Percentiles rank a stretch among this genome's conserved stretches.
phyloP scores from a whole-genome alignment of 345 rosid genomes.

The Linum trigynum region DNA sequence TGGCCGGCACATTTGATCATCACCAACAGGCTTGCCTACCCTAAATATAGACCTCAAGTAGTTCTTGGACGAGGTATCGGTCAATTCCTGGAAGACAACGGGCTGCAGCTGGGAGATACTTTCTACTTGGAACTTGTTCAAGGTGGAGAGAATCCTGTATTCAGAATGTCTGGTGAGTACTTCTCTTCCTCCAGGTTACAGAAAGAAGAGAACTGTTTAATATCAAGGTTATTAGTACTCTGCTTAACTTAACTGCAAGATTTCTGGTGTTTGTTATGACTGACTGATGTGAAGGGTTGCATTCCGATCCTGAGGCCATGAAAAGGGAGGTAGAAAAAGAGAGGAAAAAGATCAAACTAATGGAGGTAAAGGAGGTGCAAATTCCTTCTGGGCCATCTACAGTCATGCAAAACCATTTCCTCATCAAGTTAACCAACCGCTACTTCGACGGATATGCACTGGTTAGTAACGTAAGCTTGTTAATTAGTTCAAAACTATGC shows the following conservation, averaged over 20 bases:
- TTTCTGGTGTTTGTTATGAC: neutral
- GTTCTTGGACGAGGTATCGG: conserved; percentile 7
- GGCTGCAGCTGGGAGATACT: conserved; percentile 9
- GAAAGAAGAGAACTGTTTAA: too few species aligned
- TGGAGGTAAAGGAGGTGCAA: neutral
- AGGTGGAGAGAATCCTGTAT: conserved; percentile 3
- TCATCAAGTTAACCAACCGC: neutral
- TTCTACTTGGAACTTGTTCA: conserved; percentile 6
- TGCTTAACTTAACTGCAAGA: neutral
- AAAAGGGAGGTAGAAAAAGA: neutral
- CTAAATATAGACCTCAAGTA: neutral
- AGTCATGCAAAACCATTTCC: neutral
- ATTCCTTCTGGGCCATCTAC: conserved; percentile 1
- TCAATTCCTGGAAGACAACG: neutral
- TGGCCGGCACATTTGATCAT: conserved; percentile 3
- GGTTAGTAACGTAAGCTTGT: conserved; percentile 1
- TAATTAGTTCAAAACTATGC: neutral
- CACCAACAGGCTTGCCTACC: neutral
- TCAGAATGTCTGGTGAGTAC: conserved; percentile 12
- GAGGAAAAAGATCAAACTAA: neutral
- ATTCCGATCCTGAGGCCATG: neutral
- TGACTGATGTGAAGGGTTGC: neutral
- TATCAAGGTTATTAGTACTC: too few species aligned
- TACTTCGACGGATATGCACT: neutral
- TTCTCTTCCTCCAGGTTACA: neutral